Evolutionary conservation across 495 filamentous ascomycete genomes (phyloP), one percentile per base, ranked within the genome.

Genomic region (Trichoderma reesei): DNA sequence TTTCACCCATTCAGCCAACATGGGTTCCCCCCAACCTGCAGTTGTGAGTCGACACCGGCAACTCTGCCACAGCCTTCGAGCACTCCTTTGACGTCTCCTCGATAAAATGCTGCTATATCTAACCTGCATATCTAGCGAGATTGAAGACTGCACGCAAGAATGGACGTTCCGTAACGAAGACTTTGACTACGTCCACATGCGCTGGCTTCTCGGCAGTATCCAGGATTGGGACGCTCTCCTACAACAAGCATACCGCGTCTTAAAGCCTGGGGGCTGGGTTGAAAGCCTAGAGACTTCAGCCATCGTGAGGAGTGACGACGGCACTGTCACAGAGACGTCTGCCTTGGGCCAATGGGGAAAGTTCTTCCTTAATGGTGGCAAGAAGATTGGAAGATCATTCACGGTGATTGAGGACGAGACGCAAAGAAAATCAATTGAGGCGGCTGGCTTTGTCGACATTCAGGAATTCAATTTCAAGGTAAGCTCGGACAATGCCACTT

Each of bases 131-230:
- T 78, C 78, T 60, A 87, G 88, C 65, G 81, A 89, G 65, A 70
- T 84, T 51, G 82, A 85, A 62, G 82, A 84, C 64, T 68, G 78
- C 20, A 75, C 76, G 20, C 75, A 71, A 44, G 70, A 73, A 20
- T 85, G 83, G 83, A 78, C 76, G 0, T 84, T 73, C 63, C 64
- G 70, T 3, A 68, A 56, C 16, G 66, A 72, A 48, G 64, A 66
- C 54, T 72, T 89, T 67, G 87, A 89, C 72, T 86, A 82, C 65
- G 76, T 89, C 59, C 86, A 89, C 67, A 75, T 83, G 41, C 79
- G 86, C 7, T 72, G 75, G 51, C 67, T 88, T 18, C 78, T 79
- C 42, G 85, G 82, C 41, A 75, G 75, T 26, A 77, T 88, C 48
- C 70, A 68, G 1, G 79, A 88, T 65, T 90, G 85, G 86, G 71